Evolutionary conservation across 1,284 basidiomycete genomes (phyloP).

Genomic region (Gymnopus androsaceus): DNA sequence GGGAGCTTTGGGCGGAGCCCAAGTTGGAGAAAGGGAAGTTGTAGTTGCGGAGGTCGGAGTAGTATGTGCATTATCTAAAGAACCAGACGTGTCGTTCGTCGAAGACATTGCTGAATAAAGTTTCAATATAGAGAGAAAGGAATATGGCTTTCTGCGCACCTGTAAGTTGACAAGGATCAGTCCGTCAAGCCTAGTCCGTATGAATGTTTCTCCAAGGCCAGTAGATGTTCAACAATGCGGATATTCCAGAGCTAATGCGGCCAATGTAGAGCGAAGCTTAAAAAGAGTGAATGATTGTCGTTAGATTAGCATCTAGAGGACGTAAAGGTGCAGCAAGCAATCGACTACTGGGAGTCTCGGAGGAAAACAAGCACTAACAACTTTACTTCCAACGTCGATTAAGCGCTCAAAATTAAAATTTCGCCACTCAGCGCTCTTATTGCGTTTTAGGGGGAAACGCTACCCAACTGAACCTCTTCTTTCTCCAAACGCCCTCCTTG

Average conservation of each 20-base stretch:
- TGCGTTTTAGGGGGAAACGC: background rate
- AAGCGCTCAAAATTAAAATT: background rate
- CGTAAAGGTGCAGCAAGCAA: background rate
- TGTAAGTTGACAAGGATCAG: background rate
- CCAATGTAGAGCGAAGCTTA: background rate
- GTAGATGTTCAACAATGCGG: background rate
- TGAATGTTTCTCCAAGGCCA: background rate
- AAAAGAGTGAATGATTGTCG: background rate
- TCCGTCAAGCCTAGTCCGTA: background rate
- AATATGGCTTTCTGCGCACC: background rate
- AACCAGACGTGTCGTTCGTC: constrained; percentile 12
- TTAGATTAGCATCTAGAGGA: constrained; percentile 1
- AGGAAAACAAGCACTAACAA: background rate
- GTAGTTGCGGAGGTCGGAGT: constrained; percentile 14
- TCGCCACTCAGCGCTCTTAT: background rate
- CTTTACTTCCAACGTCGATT: background rate
- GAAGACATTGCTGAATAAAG: constrained; percentile 1
- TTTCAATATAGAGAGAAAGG: background rate
- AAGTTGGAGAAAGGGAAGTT: constrained; percentile 34
- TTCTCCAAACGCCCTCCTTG: no score
- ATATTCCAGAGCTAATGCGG: background rate
- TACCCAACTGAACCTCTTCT: no score
- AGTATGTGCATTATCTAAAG: constrained; percentile 7
- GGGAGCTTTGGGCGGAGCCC: constrained; percentile 68
- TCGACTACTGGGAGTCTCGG: background rate